Evolutionary conservation across 2,329 filamentous ascomycete genomes (phyloP), one percentile per base, ranked within the genome.

Genomic region (Orbilia javanica): DNA sequence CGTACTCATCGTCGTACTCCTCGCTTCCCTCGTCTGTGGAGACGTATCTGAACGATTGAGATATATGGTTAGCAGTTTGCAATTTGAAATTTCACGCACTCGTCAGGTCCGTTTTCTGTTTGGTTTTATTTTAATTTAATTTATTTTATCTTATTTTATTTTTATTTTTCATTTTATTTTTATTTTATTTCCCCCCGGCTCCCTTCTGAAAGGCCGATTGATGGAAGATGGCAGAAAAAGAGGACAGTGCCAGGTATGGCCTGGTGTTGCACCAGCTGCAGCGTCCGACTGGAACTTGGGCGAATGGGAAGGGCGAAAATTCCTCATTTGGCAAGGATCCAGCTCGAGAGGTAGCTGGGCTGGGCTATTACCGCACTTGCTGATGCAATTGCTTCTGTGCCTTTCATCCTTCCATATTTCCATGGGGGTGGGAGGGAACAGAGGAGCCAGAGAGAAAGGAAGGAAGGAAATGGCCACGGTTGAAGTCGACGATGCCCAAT

Each of bases 1-100:
- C 73, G 48, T 70, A 69, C 66, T 77, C 72, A n/a, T 77, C 73
- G 57, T 71, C 57, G 25, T 77, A 65, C 25, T 77, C 73, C 31
- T 77, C 73, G 8, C 69, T 68, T 27, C 60, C 65, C 10, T 68
- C 73, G 27, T 70, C 66, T 20, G 73, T 77, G n/a, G 73, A 77
- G 7, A 65, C 48, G 39, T 77, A 77, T 50, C 73, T 77, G 44
- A 70, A 50, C 42, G 13, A n/a, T n/a, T n/a, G n/a, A n/a, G n/a
- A 62, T 44, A 42, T 20, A 29, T 46, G 68, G 20, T 50, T 62
- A 60, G 39, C 44, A 64, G n/a, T 64, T 55, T 64, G 34, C n/a
- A n/a, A n/a, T n/a, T n/a, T n/a, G n/a, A n/a, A n/a, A 44, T 39
- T 36, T 36, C 71, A 48, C 65, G 48, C 62, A 39, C 50, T 36